Evolutionary conservation across 164 flowering plant species (phyloP).

Genomic region (Amborella trichopoda): DNA sequence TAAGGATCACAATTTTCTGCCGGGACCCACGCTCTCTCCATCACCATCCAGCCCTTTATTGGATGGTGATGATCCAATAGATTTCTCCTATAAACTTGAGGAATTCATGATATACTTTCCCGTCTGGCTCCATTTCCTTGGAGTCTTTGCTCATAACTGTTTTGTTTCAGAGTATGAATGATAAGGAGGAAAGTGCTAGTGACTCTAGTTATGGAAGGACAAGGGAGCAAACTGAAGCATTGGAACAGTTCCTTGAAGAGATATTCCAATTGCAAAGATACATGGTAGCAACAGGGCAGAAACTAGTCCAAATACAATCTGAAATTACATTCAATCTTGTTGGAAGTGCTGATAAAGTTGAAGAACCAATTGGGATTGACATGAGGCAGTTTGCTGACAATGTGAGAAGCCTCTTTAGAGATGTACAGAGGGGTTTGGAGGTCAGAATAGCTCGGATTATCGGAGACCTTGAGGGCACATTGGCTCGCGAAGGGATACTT

Average conservation of each 20-base stretch:
- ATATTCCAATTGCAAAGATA: conserved; percentile 89
- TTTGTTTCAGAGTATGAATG: conserved; percentile 38
- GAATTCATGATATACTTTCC: too few species aligned
- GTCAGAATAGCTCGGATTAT: conserved; percentile 63
- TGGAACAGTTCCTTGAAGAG: conserved; percentile 67
- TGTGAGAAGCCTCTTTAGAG: conserved; percentile 41
- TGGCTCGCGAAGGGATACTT: conserved; percentile 68
- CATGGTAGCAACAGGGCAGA: conserved; percentile 90
- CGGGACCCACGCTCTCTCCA: too few species aligned
- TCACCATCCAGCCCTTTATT: too few species aligned
- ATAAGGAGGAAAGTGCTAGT: conserved; percentile 12
- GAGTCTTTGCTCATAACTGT: too few species aligned
- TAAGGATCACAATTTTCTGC: too few species aligned
- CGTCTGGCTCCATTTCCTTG: too few species aligned
- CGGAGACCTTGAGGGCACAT: conserved; percentile 80
- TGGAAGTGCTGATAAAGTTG: conserved; percentile 23
- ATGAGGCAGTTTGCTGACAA: conserved; percentile 48
- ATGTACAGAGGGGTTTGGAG: conserved; percentile 83
- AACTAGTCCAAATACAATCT: conserved; percentile 55
- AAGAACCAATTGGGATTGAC: conserved; percentile 35
- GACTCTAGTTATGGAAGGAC: conserved; percentile 18
- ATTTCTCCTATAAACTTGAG: too few species aligned
- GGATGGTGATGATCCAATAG: too few species aligned
- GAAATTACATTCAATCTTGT: conserved; percentile 40
- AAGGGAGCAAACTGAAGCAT: conserved; percentile 32